phyloP scores from a whole-genome alignment of 257 asterid genomes.

The Apocynum venetum region DNA sequence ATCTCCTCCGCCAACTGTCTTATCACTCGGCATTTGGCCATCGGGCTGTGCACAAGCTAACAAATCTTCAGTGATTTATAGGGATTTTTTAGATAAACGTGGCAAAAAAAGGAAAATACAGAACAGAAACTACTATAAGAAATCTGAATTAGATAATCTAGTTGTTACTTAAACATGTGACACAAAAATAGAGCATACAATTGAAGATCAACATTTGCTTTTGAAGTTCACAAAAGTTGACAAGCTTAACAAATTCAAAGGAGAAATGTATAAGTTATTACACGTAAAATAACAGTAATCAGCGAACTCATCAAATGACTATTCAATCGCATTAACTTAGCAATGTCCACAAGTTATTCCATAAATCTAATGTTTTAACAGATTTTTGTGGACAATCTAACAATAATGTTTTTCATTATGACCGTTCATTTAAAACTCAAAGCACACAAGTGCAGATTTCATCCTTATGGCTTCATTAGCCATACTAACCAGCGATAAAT shows the following conservation, averaged over 20 bases:
- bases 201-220: not conserved
- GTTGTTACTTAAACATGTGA: not conserved
- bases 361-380: not conserved
- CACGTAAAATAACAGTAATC: not conserved
- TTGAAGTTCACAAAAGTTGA: not conserved
- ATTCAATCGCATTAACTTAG: not conserved
- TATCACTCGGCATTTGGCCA: constrained; percentile 45
- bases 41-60: constrained; percentile 28
- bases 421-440: not conserved
- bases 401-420: no score
- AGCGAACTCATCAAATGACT: not conserved
- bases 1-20: constrained; percentile 41
- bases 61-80: not conserved
- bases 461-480: no score
- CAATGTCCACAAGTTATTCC: not conserved
- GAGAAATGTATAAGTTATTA: not conserved
- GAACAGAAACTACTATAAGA: not conserved
- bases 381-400: no score
- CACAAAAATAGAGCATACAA: no score
- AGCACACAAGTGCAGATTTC: no score
- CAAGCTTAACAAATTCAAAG: not conserved
- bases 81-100: not conserved
- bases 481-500: no score
- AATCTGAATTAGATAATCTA: not conserved
- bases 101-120: not conserved